These are phyloP conservation scores for Pythium chondricola DNA, from an alignment of 352 stramenopile genomes.

Conservation along the genomic window DNA sequence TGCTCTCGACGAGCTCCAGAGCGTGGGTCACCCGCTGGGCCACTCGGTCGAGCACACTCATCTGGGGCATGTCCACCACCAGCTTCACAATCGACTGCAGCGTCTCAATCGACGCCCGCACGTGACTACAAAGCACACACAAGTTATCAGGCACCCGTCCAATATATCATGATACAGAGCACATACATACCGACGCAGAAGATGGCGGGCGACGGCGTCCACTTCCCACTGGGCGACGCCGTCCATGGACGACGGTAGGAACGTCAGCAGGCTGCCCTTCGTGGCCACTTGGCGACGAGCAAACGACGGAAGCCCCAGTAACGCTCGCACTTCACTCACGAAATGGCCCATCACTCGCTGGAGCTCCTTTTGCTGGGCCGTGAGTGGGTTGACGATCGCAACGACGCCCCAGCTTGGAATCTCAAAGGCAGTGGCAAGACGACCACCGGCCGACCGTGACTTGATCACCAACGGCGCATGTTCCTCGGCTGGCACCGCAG, in stretches of 20 bases:
- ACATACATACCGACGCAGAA: slow-evolving; percentile 34
- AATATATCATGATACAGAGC: not conserved
- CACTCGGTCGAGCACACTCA: slow-evolving; percentile 64
- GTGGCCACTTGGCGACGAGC: slow-evolving; percentile 13
- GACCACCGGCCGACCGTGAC: not conserved
- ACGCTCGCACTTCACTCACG: slow-evolving; percentile 48
- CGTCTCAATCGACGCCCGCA: slow-evolving; percentile 51
- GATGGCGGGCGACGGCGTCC: slow-evolving; percentile 38
- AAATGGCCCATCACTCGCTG: slow-evolving; percentile 68
- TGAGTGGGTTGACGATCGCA: slow-evolving; percentile 41
- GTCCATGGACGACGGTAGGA: slow-evolving; percentile 40
- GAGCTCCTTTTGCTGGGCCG: slow-evolving; percentile 18
- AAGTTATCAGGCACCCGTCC: not conserved
- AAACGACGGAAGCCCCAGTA: slow-evolving; percentile 59
- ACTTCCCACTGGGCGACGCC: slow-evolving; percentile 74
- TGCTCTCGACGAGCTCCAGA: slow-evolving; percentile 40
- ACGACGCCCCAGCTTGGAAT: slow-evolving; percentile 64
- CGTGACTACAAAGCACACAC: slow-evolving; percentile 24
- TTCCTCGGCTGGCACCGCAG: slow-evolving; percentile 34
- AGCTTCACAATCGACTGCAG: slow-evolving; percentile 69
- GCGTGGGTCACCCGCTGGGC: slow-evolving; percentile 46
- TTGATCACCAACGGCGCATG: slow-evolving; percentile 60
- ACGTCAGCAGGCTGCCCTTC: slow-evolving; percentile 10
- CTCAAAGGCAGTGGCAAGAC: slow-evolving; percentile 50
- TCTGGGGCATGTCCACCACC: slow-evolving; percentile 58